Base-by-base conservation (phyloP, 306 rosid species). In the Vigna angularis region DNA sequence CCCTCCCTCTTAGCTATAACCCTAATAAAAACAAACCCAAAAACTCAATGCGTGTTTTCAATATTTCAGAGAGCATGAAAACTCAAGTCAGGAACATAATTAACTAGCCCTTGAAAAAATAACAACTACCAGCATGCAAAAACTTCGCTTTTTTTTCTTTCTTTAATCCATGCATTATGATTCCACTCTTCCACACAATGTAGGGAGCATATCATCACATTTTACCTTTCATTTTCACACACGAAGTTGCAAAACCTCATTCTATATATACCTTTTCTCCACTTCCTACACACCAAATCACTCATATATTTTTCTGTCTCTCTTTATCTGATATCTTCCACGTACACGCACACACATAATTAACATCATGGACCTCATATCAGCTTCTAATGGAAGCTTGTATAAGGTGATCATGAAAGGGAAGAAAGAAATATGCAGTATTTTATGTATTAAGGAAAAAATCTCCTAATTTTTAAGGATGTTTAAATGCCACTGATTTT, bases 381-480 rank as follows among this genome's bases (percentile, higher is more conserved):
- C 79, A 72, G 58, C 83, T 83, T 83, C 82, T 83, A 65, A 73
- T 72, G 18, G 79, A 83, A 83, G 79, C 79, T 83, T 77, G 83
- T 48, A 77, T 47, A 78, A 63, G 20, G 40, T 72, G 67, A 83
- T 57, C 3, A 66, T 66, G 82, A 72, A 77, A 72, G 63, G 17
- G 10, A 30, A 48, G 18, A 74, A 50, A n/a, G 1, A 76, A 51
- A 51, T 16, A 47, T 9, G 24, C 40, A 15, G 7, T 13, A 13
- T 5, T 69, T 71, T 34, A 10, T 11, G 6, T 11, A 4, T 15
- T 30, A 20, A 45, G 34, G 40, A 50, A 16, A 50, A 24, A 11
- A 14, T 30, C 2, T 58, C 70, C 17, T 9, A 58, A 9, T 18
- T 30, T 55, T 17, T 16, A 7, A 9, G 0, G 20, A 16, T 67